Base-by-base conservation (phyloP, 805 yeast genomes). In the Myxozyma kluyveri region DNA sequence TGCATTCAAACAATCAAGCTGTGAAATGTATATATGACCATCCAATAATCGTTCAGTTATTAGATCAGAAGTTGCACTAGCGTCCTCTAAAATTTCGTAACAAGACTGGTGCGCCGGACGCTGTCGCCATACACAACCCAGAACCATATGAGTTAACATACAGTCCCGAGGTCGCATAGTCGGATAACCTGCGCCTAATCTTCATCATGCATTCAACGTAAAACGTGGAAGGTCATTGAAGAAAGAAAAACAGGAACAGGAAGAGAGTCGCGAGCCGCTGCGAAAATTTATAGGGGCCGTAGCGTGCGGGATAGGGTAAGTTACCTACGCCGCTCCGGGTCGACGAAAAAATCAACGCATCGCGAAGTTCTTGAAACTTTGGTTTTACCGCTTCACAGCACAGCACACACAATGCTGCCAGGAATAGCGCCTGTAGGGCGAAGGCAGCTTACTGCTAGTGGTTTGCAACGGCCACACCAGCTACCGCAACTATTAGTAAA, bases 21-120 rank as follows among this genome's bases (percentile, higher is more conserved):
- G n/a, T n/a, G n/a, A n/a, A n/a, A n/a, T n/a, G n/a, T n/a, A n/a
- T n/a, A n/a, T n/a, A n/a, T n/a, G n/a, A n/a, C n/a, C n/a, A n/a
- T n/a, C n/a, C n/a, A n/a, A n/a, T n/a, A n/a, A n/a, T n/a, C n/a
- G n/a, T n/a, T n/a, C n/a, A n/a, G n/a, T n/a, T n/a, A n/a, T n/a
- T 19, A 26, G 47, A 35, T 56, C 60, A 56, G 60, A 56, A 54
- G 42, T 46, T 53, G 40, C 59, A 47, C 24, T 17, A 33, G 60
- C 59, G 59, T 54, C 52, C 56, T 42, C 21, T 40, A 27, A 31
- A 56, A n/a, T n/a, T n/a, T n/a, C 54, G 60, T 56, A 56, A 56
- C 60, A 56, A 56, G 60, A 33, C n/a, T n/a, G 37, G 52, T 56
- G 60, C 58, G 60, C 58, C 60, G 52, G 33, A 56, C 60, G 60